Percentiles rank a stretch among this genome's conserved stretches.
These are phyloP conservation scores for Sclerotinia spermophila DNA, from an alignment of 2,329 filamentous ascomycete species.

Conservation along the genomic window DNA sequence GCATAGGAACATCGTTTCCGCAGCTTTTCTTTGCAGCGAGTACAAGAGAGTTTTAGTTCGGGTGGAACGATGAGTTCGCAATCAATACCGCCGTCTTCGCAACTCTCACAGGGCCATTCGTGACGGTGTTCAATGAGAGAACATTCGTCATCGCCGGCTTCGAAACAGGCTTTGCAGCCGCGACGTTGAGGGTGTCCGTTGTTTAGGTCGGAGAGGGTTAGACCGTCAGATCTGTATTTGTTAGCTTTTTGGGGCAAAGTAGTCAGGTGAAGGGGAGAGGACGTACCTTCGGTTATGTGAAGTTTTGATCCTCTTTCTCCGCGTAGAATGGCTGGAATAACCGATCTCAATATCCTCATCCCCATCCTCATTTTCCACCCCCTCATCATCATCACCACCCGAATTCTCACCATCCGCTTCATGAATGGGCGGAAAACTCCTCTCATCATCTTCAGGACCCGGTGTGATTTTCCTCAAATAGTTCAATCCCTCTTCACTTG, in stretches of 20 bases:
- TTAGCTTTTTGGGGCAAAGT: background rate
- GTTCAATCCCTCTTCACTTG: background rate
- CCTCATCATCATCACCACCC: background rate
- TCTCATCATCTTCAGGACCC: background rate
- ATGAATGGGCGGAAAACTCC: background rate
- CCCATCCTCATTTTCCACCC: no score
- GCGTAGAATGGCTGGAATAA: background rate
- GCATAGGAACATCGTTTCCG: constrained; percentile 26
- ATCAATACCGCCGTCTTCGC: constrained; percentile 25
- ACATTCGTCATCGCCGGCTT: constrained; percentile 28
- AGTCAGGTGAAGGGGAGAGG: background rate
- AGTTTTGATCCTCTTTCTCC: constrained; percentile 12
- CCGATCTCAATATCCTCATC: constrained; percentile 6
- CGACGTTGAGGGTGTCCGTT: constrained; percentile 28
- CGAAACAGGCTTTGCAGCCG: constrained; percentile 34
- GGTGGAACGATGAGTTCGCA: constrained; percentile 29
- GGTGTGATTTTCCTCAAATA: background rate
- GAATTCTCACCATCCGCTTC: constrained; percentile 13
- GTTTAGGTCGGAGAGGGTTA: constrained; percentile 25
- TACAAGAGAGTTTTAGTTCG: constrained; percentile 26
- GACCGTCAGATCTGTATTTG: constrained; percentile 26
- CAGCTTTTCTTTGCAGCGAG: constrained; percentile 26
- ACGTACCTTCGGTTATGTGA: constrained; percentile 12
- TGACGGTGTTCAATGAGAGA: constrained; percentile 27
- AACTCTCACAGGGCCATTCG: constrained; percentile 31